Base-by-base conservation (phyloP, 2,329 filamentous ascomycete genomes). In the Trichoderma semiorbis region DNA sequence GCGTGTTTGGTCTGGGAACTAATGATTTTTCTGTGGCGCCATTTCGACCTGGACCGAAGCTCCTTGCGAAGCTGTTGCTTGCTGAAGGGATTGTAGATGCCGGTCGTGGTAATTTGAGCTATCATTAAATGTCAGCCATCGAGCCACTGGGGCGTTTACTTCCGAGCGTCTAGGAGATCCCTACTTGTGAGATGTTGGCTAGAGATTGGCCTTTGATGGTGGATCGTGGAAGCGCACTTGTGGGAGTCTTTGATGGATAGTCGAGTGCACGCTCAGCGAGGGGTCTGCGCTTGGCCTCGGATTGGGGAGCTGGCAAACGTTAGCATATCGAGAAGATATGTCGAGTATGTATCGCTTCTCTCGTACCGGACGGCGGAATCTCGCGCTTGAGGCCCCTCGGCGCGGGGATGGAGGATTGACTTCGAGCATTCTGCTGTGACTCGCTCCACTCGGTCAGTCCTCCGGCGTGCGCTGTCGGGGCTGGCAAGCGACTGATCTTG, bases 271-370 rank as follows among this genome's bases (percentile, higher is more conserved):
- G 84, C 70, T 91, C 87, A 24, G 80, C 80, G 30, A 90, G 80
- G 16, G 87, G 88, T 76, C 89, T 89, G 71, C 90, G 85, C 80
- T 92, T 92, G 3, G 88, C 77, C 64, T 89, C 86, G 24, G 89
- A 84, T 76, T 88, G 84, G 26, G 81, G 75, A 66, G 85, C 88
- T 90, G 74, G 62, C 64, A 70, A 71, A 71, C 30, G 65, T 65
- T 50, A 71, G 58, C 36, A 60, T 67, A 32, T 32, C 12, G 21
- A 26, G 28, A 32, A 6, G 3, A 3, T 50, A 5, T 21, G n/a
- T 7, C 26, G 7, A 30, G 26, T 28, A 43, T 10, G 16, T 8
- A n/a, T 18, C 28, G 18, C 16, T 58, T 24, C 5, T 26, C 47
- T 71, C 80, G 58, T 77, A 86, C 85, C 83, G 76, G 84, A 81